Evolutionary conservation across 495 filamentous ascomycete species (phyloP), one percentile per base, ranked within the genome.

Genomic region (Pseudotulostoma volvatum): DNA sequence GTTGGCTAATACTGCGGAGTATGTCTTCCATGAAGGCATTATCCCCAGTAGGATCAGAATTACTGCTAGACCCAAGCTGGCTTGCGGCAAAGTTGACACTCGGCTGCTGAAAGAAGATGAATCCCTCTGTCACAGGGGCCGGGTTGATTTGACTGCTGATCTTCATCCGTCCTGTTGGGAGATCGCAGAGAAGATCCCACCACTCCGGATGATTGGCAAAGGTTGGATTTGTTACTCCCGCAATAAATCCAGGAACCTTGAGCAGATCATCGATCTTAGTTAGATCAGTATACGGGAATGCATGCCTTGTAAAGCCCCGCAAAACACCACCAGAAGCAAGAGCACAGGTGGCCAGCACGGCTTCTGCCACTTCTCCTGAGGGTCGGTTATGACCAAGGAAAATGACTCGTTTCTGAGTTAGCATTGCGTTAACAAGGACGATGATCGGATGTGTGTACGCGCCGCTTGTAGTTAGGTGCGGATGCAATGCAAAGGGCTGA

Each of bases 121-220:
- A 58, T 1, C 85, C 85, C 45, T 93, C 86, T 0, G 83, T 93
- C 14, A 84, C 55, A 1, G 77, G 73, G 1, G 81, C 81, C 9
- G 62, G 53, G 40, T 92, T 84, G 39, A 95, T 81, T 44, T 73
- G 73, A 50, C 63, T 77, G 48, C 80, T 92, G 50, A 99, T 94
- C 56, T 88, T 92, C 64, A 99, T 92, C 11, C 84, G 74, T 19
- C 90, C 90, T 1, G 77, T 86, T 2, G 84, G 79, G 19, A 99
- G 65, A 53, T 99, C 90, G 54, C 90, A 99, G 11, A 99, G 68
- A 5, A 99, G 56, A 57, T 99, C 90, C 90, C 90, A 99, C 90
- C 90, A 99, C 49, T 93, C 86, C 0, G 80, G 81, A 48, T 95
- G 88, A 47, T 87, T 75, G 43, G 86, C 84, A 55, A 99, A 96